phyloP scores from a whole-genome alignment of 495 filamentous ascomycete genomes.

The Neurospora sp. region DNA sequence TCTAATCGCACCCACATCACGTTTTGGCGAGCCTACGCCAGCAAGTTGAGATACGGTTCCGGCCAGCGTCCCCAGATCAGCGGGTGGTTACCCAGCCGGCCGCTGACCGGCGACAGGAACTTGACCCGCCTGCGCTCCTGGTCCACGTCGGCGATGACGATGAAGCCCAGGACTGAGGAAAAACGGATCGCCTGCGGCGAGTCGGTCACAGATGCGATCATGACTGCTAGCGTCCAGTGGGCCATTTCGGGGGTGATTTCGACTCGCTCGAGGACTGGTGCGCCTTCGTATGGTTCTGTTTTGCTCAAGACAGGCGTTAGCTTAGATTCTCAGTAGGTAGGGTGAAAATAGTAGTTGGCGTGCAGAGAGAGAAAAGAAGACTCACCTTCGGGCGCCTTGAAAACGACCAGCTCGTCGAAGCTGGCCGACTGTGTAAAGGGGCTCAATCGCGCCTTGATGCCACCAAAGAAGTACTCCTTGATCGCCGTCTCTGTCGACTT shows the following conservation, averaged over 20 bases:
- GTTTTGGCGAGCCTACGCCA: conserved; percentile 22
- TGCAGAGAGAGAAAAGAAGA: background rate
- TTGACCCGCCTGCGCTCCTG: conserved; percentile 71
- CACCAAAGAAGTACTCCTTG: conserved; percentile 90
- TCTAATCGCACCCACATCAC: background rate
- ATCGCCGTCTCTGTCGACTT: conserved; percentile 62
- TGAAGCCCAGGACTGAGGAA: conserved; percentile 81
- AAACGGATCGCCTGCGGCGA: conserved; percentile 63
- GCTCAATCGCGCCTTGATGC: conserved; percentile 62
- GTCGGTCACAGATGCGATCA: conserved; percentile 58
- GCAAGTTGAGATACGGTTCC: conserved; percentile 40
- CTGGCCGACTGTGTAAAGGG: conserved; percentile 74
- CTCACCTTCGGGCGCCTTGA: conserved; percentile 21
- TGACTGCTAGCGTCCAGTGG: conserved; percentile 68
- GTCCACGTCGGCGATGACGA: conserved; percentile 86
- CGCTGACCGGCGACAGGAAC: conserved; percentile 71
- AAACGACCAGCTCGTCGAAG: conserved; percentile 63
- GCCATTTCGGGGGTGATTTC: conserved; percentile 51
- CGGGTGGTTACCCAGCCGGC: conserved; percentile 65
- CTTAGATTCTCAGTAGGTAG: conserved; percentile 6
- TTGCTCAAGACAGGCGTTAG: conserved; percentile 18
- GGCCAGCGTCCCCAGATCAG: conserved; percentile 55
- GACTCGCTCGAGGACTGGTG: conserved; percentile 46
- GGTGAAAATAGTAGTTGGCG: background rate
- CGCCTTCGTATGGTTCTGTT: conserved; percentile 17